Evolutionary conservation across 2,329 filamentous ascomycete genomes (phyloP).

Genomic region (Ceratocystis alfenasii): DNA sequence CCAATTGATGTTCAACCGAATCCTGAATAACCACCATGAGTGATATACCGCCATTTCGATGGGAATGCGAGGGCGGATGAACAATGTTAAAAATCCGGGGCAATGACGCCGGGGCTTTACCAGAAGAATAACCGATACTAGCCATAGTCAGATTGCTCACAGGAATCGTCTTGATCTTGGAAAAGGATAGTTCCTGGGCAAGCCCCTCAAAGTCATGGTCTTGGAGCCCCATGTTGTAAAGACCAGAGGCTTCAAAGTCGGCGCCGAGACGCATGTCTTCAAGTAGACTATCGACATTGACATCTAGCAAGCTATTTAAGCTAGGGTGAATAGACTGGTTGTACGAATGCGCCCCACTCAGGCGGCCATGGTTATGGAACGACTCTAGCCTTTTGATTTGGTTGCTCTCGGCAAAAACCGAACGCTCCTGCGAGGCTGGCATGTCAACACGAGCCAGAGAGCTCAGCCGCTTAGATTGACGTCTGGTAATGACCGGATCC

Average conservation of each 20-base stretch:
- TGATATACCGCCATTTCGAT: slow-evolving; percentile 42
- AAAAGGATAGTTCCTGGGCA: slow-evolving; percentile 58
- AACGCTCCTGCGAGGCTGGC: slow-evolving; percentile 69
- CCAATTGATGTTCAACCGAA: slow-evolving; percentile 50
- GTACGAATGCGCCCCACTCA: slow-evolving; percentile 42
- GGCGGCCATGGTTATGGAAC: slow-evolving; percentile 48
- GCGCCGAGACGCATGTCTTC: slow-evolving; percentile 53
- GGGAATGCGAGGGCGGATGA: slow-evolving; percentile 44
- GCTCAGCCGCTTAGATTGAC: slow-evolving; percentile 69
- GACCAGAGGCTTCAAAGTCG: slow-evolving; percentile 46
- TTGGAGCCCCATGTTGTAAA: slow-evolving; percentile 60
- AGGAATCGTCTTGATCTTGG: slow-evolving; percentile 56
- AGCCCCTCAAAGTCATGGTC: slow-evolving; percentile 57
- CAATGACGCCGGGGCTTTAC: not conserved
- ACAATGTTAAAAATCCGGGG: slow-evolving; percentile 54
- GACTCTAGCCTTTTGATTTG: slow-evolving; percentile 58
- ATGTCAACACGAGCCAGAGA: slow-evolving; percentile 81
- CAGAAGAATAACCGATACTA: slow-evolving; percentile 41
- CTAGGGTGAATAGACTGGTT: slow-evolving; percentile 39
- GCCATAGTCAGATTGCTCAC: slow-evolving; percentile 46
- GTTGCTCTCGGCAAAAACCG: slow-evolving; percentile 58
- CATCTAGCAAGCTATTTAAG: slow-evolving; percentile 53
- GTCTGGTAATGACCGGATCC: slow-evolving; percentile 41
- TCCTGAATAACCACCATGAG: slow-evolving; percentile 61
- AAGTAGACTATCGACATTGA: slow-evolving; percentile 55